Evolutionary conservation across 306 rosid genomes (phyloP), one percentile per base, ranked within the genome.

Genomic region (Boehmeria nivea): DNA sequence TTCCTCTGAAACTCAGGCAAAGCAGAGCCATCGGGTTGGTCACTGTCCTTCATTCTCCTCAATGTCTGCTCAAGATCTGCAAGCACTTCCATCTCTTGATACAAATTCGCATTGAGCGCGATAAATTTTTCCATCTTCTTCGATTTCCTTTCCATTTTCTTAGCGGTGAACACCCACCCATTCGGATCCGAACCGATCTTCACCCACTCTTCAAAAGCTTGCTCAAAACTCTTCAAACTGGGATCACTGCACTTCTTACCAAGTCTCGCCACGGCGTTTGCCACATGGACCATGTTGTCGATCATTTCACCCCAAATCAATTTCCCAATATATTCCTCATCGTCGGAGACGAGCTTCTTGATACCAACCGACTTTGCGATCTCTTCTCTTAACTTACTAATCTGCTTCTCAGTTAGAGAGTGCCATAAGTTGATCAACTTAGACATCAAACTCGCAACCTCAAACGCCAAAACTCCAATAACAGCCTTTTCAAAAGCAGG

Each of bases 401-500:
- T 76, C 70, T 83, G 96, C 75, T 85, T 87, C 36, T 93, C 95
- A 49, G 81, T 74, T 78, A 85, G 76, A 38, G 86, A 71, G 36
- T 88, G 87, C 95, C 99, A 93, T 71, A 83, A 70, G 67, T 83
- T 82, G 64, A 85, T 82, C 76, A 93, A 68, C 88, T 88, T 93
- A 36, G 99, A 83, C 99, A 93, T 88, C 77, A 85, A 64, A 74
- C 83, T 85, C 25, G 99, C 99, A 53, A 83, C 81, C 83, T 93
- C 99, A 78, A 93, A 93, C 27, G 99, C 94, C 51, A 93, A 73
- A 23, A 93, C 96, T 74, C 90, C 95, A 67, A 93, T 69, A 42
- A 51, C 68, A 7, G 51, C 80, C 70, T 93, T 93, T 73, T 74
- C 94, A 9, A 62, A 48, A 37, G 63, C 66, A 68, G 81, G 55